These are phyloP conservation scores for Stephanodiscus minutulus DNA, from an alignment of 108 stramenopile species.

Conservation along the genomic window DNA sequence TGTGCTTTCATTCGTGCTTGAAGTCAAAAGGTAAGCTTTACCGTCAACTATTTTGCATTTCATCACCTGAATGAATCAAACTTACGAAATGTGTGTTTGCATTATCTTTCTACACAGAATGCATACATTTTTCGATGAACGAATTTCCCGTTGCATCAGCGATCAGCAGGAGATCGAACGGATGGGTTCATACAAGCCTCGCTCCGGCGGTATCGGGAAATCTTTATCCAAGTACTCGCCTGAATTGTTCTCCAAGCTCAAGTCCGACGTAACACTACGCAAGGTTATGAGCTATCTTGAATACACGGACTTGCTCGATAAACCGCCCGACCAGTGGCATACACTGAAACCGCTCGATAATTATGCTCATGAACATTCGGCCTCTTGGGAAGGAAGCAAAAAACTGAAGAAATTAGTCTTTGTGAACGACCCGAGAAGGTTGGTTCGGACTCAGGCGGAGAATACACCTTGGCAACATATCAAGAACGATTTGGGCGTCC, in stretches of 20 bases:
- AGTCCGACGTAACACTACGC: slow-evolving; percentile 33
- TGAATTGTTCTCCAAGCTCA: slow-evolving; percentile 57
- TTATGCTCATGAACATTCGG: slow-evolving; percentile 30
- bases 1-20: slow-evolving; percentile 61
- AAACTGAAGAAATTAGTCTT: slow-evolving; percentile 12
- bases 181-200: slow-evolving; percentile 71
- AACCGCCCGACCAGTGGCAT: slow-evolving; percentile 49
- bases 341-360: slow-evolving; percentile 50
- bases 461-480: slow-evolving; percentile 30
- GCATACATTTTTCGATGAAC: slow-evolving; percentile 56
- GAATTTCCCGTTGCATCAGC: slow-evolving; percentile 60
- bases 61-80: neutral
- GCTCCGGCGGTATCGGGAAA: slow-evolving; percentile 74
- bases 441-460: slow-evolving; percentile 23
- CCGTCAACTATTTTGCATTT: neutral
- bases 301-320: slow-evolving; percentile 57
- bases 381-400: neutral
- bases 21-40: slow-evolving; percentile 40
- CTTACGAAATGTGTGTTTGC: neutral
- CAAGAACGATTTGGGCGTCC: slow-evolving; percentile 38
- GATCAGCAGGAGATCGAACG: slow-evolving; percentile 63
- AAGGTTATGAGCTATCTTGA: slow-evolving; percentile 51
- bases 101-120: slow-evolving; percentile 19
- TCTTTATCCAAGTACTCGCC: slow-evolving; percentile 56
- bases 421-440: slow-evolving; percentile 14